A percentile compares a stretch with the other conserved stretches of the same genome.
Evolutionary conservation across 495 filamentous ascomycete species (phyloP).

Genomic region (Trichoderma asperelloides): DNA sequence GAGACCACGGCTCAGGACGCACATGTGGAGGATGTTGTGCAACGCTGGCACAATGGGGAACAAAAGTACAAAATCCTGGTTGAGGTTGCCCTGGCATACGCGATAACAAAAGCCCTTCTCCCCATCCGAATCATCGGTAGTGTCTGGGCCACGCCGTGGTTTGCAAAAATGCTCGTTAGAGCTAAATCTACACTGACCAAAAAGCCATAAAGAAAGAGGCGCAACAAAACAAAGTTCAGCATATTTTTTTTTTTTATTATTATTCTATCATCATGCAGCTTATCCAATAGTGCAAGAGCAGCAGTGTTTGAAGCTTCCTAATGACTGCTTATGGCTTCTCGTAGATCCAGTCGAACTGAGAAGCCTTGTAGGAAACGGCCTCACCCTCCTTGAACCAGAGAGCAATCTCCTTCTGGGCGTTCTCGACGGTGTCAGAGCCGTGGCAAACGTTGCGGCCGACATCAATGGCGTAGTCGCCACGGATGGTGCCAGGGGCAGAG

Average conservation of each 20-base stretch:
- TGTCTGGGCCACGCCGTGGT: conserved; percentile 89
- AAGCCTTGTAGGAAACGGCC: conserved; percentile 66
- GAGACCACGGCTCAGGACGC: conserved; percentile 13
- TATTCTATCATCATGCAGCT: background rate
- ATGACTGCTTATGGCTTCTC: conserved; percentile 51
- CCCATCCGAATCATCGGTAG: conserved; percentile 67
- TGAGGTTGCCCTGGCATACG: conserved; percentile 79
- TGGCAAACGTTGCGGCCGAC: conserved; percentile 99
- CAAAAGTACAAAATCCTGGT: conserved; percentile 47
- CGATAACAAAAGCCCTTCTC: conserved; percentile 74
- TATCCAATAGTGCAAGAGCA: background rate
- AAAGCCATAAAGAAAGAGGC: background rate
- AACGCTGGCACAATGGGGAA: conserved; percentile 22
- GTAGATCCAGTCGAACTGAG: conserved; percentile 86
- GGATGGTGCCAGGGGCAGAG: conserved; percentile 92
- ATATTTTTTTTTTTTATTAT: background rate
- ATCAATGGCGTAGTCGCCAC: conserved; percentile 59
- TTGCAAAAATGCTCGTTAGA: conserved; percentile 59
- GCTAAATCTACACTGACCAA: conserved; percentile 17
- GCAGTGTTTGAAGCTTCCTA: background rate
- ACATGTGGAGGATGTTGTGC: conserved; percentile 11
- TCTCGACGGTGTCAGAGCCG: conserved; percentile 96
- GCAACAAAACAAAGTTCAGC: background rate
- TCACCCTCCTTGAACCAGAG: conserved; percentile 92
- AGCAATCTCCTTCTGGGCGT: conserved; percentile 97